Conservation (phyloP, 306 rosid species). For the Sechiopsis laciniata region DNA sequence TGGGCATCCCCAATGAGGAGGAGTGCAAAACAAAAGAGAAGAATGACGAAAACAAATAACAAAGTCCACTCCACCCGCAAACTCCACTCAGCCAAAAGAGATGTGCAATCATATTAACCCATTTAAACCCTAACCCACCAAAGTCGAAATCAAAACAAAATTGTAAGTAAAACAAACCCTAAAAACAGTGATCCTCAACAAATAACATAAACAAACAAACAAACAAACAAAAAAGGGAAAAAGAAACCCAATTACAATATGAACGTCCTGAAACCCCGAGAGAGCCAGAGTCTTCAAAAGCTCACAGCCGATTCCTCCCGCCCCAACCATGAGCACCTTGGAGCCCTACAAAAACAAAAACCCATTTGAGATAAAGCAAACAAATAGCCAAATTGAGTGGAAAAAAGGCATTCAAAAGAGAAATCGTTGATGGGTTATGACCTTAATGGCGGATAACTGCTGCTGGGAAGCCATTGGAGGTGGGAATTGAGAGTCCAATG, state of each 20-base stretch:
- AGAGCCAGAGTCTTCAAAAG: conserved; percentile 92
- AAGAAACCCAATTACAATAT: conserved; percentile 52
- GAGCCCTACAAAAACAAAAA: conserved; percentile 45
- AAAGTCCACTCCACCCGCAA: neutral
- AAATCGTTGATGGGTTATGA: conserved; percentile 12
- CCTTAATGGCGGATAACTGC: conserved; percentile 46
- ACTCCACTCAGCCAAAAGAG: neutral
- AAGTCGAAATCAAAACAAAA: neutral
- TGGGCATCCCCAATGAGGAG: neutral
- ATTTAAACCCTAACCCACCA: conserved; percentile 24
- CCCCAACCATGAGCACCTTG: conserved; percentile 96
- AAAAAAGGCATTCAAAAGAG: neutral
- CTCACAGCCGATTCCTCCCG: conserved; percentile 99
- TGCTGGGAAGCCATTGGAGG: conserved; percentile 60
- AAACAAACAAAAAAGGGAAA: neutral
- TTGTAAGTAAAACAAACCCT: neutral
- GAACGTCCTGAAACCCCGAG: conserved; percentile 89
- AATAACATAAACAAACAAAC: neutral
- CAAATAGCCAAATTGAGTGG: conserved; percentile 15
- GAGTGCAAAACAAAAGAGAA: neutral
- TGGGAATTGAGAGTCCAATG: conserved; percentile 15
- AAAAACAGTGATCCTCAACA: conserved; percentile 10
- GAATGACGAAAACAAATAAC: neutral
- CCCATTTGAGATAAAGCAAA: neutral
- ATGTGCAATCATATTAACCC: neutral